A percentile compares a stretch with the other conserved stretches of the same genome.
These are phyloP conservation scores for Colletotrichum sansevieriae DNA, from an alignment of 2,329 filamentous ascomycete genomes.

Conservation along the genomic window DNA sequence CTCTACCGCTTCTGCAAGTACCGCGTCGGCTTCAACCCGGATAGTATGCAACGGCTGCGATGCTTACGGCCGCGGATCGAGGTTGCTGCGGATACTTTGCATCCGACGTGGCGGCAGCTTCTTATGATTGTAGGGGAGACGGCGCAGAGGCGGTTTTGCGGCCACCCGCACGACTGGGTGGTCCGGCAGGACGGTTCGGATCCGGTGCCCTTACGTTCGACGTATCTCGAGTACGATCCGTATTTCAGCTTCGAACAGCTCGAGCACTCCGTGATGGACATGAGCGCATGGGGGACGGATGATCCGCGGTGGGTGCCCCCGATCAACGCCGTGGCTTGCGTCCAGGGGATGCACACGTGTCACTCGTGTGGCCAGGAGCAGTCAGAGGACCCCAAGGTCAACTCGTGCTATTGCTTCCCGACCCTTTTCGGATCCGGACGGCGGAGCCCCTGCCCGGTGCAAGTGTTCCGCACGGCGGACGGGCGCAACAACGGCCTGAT, in stretches of 20 bases:
- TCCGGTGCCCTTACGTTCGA: slow-evolving; percentile 58
- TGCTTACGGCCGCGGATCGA: slow-evolving; percentile 62
- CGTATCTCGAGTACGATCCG: slow-evolving; percentile 61
- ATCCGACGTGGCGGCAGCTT: slow-evolving; percentile 66
- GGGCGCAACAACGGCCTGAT: slow-evolving; percentile 68
- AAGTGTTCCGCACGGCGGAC: slow-evolving; percentile 64
- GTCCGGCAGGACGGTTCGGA: slow-evolving; percentile 56
- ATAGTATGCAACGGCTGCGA: slow-evolving; percentile 61
- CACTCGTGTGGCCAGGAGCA: slow-evolving; percentile 61
- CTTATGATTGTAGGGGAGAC: slow-evolving; percentile 60
- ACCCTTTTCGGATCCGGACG: slow-evolving; percentile 59
- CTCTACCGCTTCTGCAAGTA: slow-evolving; percentile 73
- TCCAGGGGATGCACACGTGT: slow-evolving; percentile 49
- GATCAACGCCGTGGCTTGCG: slow-evolving; percentile 45
- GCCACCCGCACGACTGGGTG: slow-evolving; percentile 67
- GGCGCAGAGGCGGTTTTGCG: slow-evolving; percentile 55
- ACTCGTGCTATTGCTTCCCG: slow-evolving; percentile 66
- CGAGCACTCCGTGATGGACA: slow-evolving; percentile 63
- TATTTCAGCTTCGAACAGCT: slow-evolving; percentile 62
- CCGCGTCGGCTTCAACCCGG: slow-evolving; percentile 64
- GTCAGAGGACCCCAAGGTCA: slow-evolving; percentile 61
- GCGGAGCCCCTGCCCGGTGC: slow-evolving; percentile 54
- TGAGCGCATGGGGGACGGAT: slow-evolving; percentile 60
- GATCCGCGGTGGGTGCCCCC: slow-evolving; percentile 61
- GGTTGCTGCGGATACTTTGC: slow-evolving; percentile 65